These are phyloP conservation scores for Cephaloascus fragrans DNA, from an alignment of 805 yeast genomes.

Conservation along the genomic window DNA sequence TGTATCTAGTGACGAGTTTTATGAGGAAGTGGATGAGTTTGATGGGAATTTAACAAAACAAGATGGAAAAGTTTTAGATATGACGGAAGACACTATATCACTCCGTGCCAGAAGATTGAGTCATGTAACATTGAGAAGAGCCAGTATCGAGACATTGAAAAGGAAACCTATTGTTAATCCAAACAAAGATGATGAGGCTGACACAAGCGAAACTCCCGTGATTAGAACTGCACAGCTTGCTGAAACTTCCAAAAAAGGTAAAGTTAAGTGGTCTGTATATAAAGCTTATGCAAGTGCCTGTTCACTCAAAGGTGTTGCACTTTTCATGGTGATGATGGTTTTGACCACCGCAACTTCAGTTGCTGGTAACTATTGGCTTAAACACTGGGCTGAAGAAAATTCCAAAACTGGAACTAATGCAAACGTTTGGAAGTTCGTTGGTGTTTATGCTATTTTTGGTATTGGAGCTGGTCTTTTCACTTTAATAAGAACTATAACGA, in stretches of 20 bases:
- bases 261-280: constrained; percentile 46
- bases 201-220: constrained; percentile 7
- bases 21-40: constrained; percentile 8
- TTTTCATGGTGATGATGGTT: constrained; percentile 18
- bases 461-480: constrained; percentile 39
- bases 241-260: constrained; percentile 50
- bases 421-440: constrained; percentile 35
- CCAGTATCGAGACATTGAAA: constrained; percentile 54
- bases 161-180: constrained; percentile 23
- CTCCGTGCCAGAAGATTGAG: constrained; percentile 1
- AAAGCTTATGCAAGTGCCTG: constrained; percentile 51
- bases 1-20: constrained; percentile 7
- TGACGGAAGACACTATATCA: neutral
- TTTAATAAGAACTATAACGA: constrained; percentile 31
- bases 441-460: constrained; percentile 48
- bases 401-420: constrained; percentile 28
- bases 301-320: constrained; percentile 37
- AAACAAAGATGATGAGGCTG: constrained; percentile 12
- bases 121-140: constrained; percentile 36
- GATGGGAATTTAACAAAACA: neutral
- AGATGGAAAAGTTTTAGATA: neutral
- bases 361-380: constrained; percentile 53
- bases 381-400: constrained; percentile 57
- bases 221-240: constrained; percentile 32
- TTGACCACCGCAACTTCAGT: constrained; percentile 20